A percentile compares a stretch with the other conserved stretches of the same genome.
These are phyloP conservation scores for Pestalotiopsis sp. DNA, from an alignment of 2,329 filamentous ascomycete species.

Conservation along the genomic window DNA sequence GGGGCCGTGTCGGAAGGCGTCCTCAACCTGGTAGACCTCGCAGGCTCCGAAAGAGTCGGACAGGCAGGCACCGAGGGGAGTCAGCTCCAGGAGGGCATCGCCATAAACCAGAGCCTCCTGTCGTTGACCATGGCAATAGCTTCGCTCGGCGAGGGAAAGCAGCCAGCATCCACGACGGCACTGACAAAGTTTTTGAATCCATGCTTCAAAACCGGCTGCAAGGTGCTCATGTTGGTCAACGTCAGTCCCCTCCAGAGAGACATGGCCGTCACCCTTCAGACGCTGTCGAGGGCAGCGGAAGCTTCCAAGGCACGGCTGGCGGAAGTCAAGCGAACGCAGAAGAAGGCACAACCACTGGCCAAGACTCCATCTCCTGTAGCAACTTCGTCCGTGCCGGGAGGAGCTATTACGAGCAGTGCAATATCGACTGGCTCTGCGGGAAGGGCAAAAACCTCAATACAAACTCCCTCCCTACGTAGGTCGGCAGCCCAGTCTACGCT, in stretches of 20 bases:
- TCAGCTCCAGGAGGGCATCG: constrained; percentile 87
- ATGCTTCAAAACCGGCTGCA: constrained; percentile 87
- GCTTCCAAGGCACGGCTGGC: constrained; percentile 21
- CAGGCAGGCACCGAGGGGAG: constrained; percentile 84
- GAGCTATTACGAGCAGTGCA: not conserved
- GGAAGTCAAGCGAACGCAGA: constrained; percentile 9
- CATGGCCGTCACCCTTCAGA: constrained; percentile 47
- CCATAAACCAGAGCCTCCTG: constrained; percentile 90
- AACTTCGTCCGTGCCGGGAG: not conserved
- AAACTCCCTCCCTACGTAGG: not conserved
- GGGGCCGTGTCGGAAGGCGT: constrained; percentile 85
- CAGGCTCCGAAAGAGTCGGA: constrained; percentile 83
- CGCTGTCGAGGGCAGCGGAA: constrained; percentile 24
- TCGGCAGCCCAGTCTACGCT: not conserved
- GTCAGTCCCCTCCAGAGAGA: constrained; percentile 86
- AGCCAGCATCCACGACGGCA: constrained; percentile 90
- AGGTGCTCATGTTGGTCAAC: constrained; percentile 99
- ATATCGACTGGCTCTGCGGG: not conserved
- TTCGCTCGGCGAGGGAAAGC: constrained; percentile 79
- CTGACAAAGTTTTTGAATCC: constrained; percentile 92
- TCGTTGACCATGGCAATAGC: constrained; percentile 95
- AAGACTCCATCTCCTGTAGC: not conserved
- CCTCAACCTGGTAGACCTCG: constrained; percentile 93
- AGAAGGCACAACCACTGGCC: not conserved
- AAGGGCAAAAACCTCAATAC: not conserved